Evolutionary conservation across 805 yeast genomes (phyloP), one percentile per base, ranked within the genome.

Genomic region (Nakazawaea holstii): DNA sequence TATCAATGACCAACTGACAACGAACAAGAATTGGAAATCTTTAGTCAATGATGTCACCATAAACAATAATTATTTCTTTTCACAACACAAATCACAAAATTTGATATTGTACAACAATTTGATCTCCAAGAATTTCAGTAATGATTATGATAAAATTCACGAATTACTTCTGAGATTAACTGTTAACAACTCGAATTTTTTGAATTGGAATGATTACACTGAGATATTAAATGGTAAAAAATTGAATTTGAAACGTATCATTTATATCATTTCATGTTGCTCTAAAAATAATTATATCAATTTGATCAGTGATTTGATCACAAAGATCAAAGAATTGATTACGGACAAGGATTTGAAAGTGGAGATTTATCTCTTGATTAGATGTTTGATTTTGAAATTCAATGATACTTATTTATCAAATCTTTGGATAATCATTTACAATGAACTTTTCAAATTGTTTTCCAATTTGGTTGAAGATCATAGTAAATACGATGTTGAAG

Each of bases 381-480:
- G 98, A 45, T 84, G 82, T 0, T 62, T 90, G 9, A 61, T 84
- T 2, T 58, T 89, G 52, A 77, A 74, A 51, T 84, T 82, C 51
- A 76, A 82, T 24, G 80, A 79, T 39, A 64, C 78, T 15, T 90
- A 86, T 57, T 68, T 91, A 41, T 66, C 76, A 9, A 79, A 87
- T 9, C 68, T 79, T 47, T 90, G 96, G 95, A 74, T 83, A 2
- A 59, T 77, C 32, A 72, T 90, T 10, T 74, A 79, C 32, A 82
- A 84, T 32, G 79, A 79, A 47, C 61, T 92, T 48, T 81, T 79
- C 46, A 59, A 64, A 29, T 41, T 41, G 15, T 46, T 46, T 20
- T 33, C 40, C 1, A 30, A 11, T 2, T 13, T 48, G 8, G 14
- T 42, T n/a, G 49, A 50, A 3, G 63, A 67, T 4, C 29, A 26